Evolutionary conservation across 164 flowering plant species (phyloP).

Genomic region (Euptelea pleiosperma): DNA sequence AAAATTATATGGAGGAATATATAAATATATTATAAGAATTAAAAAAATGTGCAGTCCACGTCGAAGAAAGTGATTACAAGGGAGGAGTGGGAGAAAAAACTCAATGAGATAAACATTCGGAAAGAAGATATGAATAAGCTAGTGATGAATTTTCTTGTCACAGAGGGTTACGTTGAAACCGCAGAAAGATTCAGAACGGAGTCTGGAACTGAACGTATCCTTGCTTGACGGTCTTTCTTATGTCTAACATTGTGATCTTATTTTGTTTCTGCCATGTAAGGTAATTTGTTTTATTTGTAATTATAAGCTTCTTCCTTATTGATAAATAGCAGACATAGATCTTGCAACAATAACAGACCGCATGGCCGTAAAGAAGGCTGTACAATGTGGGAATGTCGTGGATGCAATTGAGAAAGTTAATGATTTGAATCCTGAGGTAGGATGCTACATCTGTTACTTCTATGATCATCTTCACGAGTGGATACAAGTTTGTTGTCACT

Average conservation of each 20-base stretch:
- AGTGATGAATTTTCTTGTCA: constrained; percentile 95
- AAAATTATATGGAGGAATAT: neutral
- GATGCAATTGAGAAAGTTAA: constrained; percentile 96
- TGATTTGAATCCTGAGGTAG: constrained; percentile 91
- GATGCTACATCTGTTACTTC: neutral
- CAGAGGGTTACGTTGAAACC: constrained; percentile 90
- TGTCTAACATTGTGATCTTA: neutral
- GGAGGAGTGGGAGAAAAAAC: constrained; percentile 94
- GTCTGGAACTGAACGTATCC: constrained; percentile 95
- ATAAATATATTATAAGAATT: neutral
- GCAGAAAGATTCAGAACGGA: constrained; percentile 75
- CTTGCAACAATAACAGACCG: constrained; percentile 86
- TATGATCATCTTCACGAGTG: too few relatives aligned
- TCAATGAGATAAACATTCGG: constrained; percentile 63
- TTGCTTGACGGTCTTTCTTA: neutral
- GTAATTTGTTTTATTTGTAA: neutral
- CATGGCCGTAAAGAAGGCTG: constrained; percentile 92
- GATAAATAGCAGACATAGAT: constrained; percentile 74
- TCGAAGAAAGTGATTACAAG: constrained; percentile 78
- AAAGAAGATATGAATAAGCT: constrained; percentile 93
- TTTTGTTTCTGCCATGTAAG: neutral
- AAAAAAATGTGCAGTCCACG: constrained; percentile 37
- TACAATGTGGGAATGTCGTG: constrained; percentile 84
- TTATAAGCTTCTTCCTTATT: constrained; percentile 35
- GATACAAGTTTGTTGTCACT: too few relatives aligned